Evolutionary conservation across 495 filamentous ascomycete species (phyloP).

Genomic region (Aeminium ludgeri): DNA sequence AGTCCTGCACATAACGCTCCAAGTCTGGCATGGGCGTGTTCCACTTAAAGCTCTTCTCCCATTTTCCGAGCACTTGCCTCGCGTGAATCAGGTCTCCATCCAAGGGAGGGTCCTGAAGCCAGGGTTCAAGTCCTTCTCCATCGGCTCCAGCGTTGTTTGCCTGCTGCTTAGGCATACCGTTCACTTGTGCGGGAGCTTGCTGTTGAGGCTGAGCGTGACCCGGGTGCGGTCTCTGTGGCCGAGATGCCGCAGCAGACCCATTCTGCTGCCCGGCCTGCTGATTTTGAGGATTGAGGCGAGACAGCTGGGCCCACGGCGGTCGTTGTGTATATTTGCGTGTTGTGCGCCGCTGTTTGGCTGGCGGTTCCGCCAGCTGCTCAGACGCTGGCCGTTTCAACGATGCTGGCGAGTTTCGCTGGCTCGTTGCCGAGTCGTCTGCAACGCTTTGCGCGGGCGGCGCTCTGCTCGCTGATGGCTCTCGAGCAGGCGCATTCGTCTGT

Average conservation of each 20-base stretch:
- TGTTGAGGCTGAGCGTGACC: background rate
- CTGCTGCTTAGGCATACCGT: background rate
- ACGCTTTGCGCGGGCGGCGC: too few relatives aligned
- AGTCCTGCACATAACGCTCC: constrained; percentile 1
- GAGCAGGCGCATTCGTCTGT: too few relatives aligned
- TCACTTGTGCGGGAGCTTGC: constrained; percentile 1
- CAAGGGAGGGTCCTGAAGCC: constrained; percentile 6
- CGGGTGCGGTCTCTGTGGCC: background rate
- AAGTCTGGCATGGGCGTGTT: constrained; percentile 4
- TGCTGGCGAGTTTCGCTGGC: background rate
- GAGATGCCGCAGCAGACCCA: background rate
- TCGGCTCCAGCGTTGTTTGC: background rate
- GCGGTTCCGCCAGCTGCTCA: constrained; percentile 1
- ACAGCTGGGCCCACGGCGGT: constrained; percentile 10
- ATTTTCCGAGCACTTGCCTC: constrained; percentile 4
- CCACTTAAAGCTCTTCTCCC: constrained; percentile 15
- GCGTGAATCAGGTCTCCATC: constrained; percentile 11
- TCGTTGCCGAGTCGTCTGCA: too few relatives aligned
- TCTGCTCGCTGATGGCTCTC: too few relatives aligned
- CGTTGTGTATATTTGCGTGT: constrained; percentile 6
- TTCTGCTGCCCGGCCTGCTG: background rate
- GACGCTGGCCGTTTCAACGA: constrained; percentile 1
- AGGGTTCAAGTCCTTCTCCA: background rate
- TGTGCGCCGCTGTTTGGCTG: constrained; percentile 4
- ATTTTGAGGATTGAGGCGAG: constrained; percentile 5